phyloP scores from a whole-genome alignment of 306 rosid species.

The Sicyos edulis region DNA sequence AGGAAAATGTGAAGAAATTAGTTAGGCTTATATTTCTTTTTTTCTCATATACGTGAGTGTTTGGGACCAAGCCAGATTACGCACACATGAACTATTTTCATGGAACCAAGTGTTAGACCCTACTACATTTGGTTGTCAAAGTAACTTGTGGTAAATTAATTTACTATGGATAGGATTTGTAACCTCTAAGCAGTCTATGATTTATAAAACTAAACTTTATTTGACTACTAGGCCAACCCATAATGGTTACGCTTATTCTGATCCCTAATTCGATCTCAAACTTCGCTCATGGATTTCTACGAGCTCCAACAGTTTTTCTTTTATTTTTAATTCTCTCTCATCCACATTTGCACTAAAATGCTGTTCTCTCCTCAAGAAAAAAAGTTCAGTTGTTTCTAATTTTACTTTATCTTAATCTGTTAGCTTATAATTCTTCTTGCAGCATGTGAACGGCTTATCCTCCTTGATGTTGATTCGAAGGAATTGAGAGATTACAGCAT shows the following conservation, averaged over 20 bases:
- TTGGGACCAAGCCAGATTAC: too few relatives aligned
- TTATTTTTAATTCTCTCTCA: neutral
- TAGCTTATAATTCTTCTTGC: conserved; percentile 16
- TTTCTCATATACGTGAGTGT: neutral
- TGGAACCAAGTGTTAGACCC: too few relatives aligned
- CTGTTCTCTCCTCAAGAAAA: neutral
- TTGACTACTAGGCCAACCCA: too few relatives aligned
- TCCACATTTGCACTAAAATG: neutral
- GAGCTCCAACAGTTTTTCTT: neutral
- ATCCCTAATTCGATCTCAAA: neutral
- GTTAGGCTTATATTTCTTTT: neutral
- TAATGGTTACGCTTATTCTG: neutral
- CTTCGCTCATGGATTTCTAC: conserved; percentile 7
- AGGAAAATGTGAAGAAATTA: neutral
- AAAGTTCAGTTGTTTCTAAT: neutral
- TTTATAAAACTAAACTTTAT: too few relatives aligned
- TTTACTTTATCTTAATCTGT: neutral
- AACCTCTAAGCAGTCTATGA: too few relatives aligned
- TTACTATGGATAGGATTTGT: too few relatives aligned
- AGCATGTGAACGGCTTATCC: conserved; percentile 92
- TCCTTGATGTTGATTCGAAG: conserved; percentile 51
- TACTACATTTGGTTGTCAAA: too few relatives aligned
- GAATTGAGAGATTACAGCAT: conserved; percentile 84
- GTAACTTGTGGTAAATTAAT: too few relatives aligned
- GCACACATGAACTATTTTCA: too few relatives aligned